phyloP scores from a whole-genome alignment of 495 filamentous ascomycete species.

The Neurospora sp. region DNA sequence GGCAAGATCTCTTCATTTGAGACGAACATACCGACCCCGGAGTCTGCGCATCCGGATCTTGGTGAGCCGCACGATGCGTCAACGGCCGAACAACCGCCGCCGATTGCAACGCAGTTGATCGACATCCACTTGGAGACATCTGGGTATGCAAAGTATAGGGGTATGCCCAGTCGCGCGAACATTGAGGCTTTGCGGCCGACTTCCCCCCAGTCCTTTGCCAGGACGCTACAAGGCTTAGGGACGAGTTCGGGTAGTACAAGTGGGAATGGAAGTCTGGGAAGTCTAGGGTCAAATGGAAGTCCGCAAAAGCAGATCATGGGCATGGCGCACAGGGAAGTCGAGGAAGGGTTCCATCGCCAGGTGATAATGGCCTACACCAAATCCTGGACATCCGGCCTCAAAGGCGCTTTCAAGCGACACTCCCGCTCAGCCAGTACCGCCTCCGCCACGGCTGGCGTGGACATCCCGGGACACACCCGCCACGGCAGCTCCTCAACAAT shows the following conservation, averaged over 20 bases:
- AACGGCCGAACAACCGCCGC: slow-evolving; percentile 29
- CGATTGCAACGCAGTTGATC: slow-evolving; percentile 26
- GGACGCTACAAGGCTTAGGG: slow-evolving; percentile 7
- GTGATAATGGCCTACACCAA: slow-evolving; percentile 41
- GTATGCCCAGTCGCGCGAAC: slow-evolving; percentile 27
- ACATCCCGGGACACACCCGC: slow-evolving; percentile 18
- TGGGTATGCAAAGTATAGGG: slow-evolving; percentile 40
- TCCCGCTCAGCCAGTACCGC: slow-evolving; percentile 12
- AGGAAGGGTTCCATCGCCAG: slow-evolving; percentile 36
- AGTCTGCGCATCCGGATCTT: slow-evolving; percentile 15
- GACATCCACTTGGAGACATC: slow-evolving; percentile 36
- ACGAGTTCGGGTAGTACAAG: neutral
- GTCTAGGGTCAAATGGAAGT: neutral
- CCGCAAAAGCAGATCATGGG: neutral
- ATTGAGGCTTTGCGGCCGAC: slow-evolving; percentile 24
- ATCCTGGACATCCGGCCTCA: slow-evolving; percentile 31
- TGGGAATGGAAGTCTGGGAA: neutral
- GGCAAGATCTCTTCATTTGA: slow-evolving; percentile 52
- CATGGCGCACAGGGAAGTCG: neutral
- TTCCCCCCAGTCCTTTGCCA: slow-evolving; percentile 18
- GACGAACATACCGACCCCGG: slow-evolving; percentile 27
- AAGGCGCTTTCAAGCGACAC: slow-evolving; percentile 28
- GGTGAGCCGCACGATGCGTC: slow-evolving; percentile 32
- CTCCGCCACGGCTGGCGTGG: neutral
- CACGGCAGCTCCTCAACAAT: slow-evolving; percentile 26